Percentiles rank a stretch among this genome's conserved stretches.
phyloP scores from a whole-genome alignment of 371 early-diverging fungal genomes.

The Mortierella sp. region DNA sequence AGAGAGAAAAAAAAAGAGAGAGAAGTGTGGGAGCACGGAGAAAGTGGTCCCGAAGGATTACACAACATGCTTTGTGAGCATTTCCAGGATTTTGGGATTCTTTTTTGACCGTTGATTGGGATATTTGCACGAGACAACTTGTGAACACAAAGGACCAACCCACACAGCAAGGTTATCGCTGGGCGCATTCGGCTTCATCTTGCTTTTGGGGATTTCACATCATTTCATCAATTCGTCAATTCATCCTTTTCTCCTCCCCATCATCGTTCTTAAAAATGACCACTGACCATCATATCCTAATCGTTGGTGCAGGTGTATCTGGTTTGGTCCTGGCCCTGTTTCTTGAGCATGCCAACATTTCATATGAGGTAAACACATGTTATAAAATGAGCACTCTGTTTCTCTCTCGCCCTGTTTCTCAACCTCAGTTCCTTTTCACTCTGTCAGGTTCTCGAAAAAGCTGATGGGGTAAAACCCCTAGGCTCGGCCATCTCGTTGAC shows the following conservation, averaged over 20 bases:
- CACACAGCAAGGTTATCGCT: too few relatives aligned
- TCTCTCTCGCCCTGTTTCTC: not conserved
- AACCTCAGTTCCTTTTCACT: not conserved
- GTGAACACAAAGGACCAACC: too few relatives aligned
- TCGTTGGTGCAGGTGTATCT: slow-evolving; percentile 20
- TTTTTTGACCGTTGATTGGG: too few relatives aligned
- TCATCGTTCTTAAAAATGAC: not conserved
- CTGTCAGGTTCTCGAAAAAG: slow-evolving; percentile 8
- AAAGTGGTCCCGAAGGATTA: too few relatives aligned
- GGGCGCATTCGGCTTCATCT: too few relatives aligned
- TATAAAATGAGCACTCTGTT: not conserved
- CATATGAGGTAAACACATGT: slow-evolving; percentile 17
- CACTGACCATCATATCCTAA: slow-evolving; percentile 11
- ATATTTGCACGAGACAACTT: too few relatives aligned
- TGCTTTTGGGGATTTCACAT: not conserved
- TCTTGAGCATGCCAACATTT: slow-evolving; percentile 20
- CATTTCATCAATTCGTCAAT: not conserved
- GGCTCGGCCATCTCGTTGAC: slow-evolving; percentile 10
- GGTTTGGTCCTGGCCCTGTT: slow-evolving; percentile 23
- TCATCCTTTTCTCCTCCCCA: not conserved
- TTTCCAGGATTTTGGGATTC: too few relatives aligned
- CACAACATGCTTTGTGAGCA: too few relatives aligned
- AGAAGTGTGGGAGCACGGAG: too few relatives aligned
- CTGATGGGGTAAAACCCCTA: slow-evolving; percentile 6
- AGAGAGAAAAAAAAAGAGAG: too few relatives aligned